Evolutionary conservation across 164 flowering plant species (phyloP), one percentile per base, ranked within the genome.

Genomic region (Taxillus chinensis): DNA sequence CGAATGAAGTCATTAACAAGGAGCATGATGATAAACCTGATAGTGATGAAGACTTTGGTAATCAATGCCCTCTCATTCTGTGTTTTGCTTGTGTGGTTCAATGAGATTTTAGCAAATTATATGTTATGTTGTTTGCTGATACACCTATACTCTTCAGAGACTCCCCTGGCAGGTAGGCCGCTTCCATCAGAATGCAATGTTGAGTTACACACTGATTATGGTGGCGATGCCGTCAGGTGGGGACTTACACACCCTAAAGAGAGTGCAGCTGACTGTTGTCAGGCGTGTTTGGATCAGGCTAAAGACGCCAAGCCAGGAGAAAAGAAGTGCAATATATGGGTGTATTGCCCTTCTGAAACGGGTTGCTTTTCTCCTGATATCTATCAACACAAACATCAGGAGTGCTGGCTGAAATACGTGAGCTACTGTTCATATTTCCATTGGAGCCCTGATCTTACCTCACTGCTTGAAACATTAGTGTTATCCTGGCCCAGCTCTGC

Each of bases 361-460:
- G 99, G 99, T 8, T 95, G 99, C 69, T 74, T 79, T 70, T 95
- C 99, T 14, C 99, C 99, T 5, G 99, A 95, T 77, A 91, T 84
- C 52, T 95, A 91, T 67, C 77, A 87, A 62, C 99, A 95, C 77
- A 91, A 82, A 65, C 70, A 80, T 77, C 78, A 71, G 68, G 99
- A 95, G 67, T 95, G 99, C 78, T 93, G 99, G 99, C 84, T 93
- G 41, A 93, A 93, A 82, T 83, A 83, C 75, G 99, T 93, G 78
- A 80, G 82, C 13, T 45, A 62, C 5, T 8, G 27, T 17, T 7
- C 15, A 3, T 37, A 45, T 45, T 51, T 51, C 12, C 51, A 6
- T 48, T 51, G 2, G 8, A 51, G 3, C 12, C 13, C 9, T 48
- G 51, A 27, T 27, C 16, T 11, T 17, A 13, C 14, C 55, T 41